Evolutionary conservation across 2,329 filamentous ascomycete species (phyloP), one percentile per base, ranked within the genome.

Genomic region (Hymenoscyphus albidus): DNA sequence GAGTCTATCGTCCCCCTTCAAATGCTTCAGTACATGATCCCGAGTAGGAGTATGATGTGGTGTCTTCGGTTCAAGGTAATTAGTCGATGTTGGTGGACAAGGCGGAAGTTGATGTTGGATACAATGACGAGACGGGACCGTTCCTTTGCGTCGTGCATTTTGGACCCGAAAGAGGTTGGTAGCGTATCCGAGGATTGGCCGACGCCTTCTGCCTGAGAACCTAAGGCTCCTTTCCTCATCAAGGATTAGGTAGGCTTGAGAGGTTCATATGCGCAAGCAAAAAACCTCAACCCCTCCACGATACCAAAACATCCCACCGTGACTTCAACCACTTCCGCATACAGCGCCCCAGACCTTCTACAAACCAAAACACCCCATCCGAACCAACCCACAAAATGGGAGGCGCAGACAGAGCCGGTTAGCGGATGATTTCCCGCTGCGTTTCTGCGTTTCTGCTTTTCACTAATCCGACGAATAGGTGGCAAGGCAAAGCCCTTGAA

Each of bases 401-500:
- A 80, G 87, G 87, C 71, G 78, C 80, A 76, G 84, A 85, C 77
- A 85, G 87, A 84, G 85, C 88, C 81, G 87, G 87, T 87, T 74
- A 54, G 79, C 71, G 9, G 40, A 7, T 51, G 22, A 40, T 27
- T 27, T n/a, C 44, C 38, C 39, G 59, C 10, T 14, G 13, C 27
- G n/a, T 27, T 35, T n/a, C 10, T 14, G 13, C 27, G n/a, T 27
- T 35, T n/a, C 14, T 12, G 27, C 14, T 12, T 38, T 13, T 18
- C 16, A 27, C 18, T 22, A 68, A 71, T 67, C 70, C 66, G 68
- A 69, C 61, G 60, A 59, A 64, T 68, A 93, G 90, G 89, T 77
- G 90, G 90, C 83, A 93, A 93, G 83, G 86, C 81, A 72, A 92
- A 93, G 85, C 90, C 90, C 72, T 82, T 92, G 79, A 97, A 97